A percentile compares a stretch with the other conserved stretches of the same genome.
These are phyloP conservation scores for Aspergillus hiratsukae DNA, from an alignment of 2,329 filamentous ascomycete genomes.

Conservation along the genomic window DNA sequence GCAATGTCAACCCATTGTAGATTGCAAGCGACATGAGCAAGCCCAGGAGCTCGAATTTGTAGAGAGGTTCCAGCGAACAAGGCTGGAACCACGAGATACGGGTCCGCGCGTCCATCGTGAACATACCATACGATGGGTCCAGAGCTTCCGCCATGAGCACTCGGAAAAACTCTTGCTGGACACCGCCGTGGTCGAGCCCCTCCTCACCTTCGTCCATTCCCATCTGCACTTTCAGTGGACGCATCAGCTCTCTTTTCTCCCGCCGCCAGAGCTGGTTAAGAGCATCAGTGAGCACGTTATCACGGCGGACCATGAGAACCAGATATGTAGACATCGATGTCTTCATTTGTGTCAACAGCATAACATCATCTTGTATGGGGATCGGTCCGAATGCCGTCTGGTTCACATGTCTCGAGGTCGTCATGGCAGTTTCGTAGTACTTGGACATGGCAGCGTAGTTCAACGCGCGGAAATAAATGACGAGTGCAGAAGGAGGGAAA, in stretches of 20 bases:
- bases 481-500: slow-evolving; percentile 66
- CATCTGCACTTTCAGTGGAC: slow-evolving; percentile 83
- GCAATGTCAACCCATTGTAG: slow-evolving; percentile 89
- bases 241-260: slow-evolving; percentile 73
- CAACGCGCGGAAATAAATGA: slow-evolving; percentile 81
- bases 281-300: slow-evolving; percentile 65
- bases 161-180: slow-evolving; percentile 95
- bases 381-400: slow-evolving; percentile 43
- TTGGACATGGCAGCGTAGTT: slow-evolving; percentile 85
- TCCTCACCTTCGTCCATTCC: slow-evolving; percentile 79
- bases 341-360: slow-evolving; percentile 60
- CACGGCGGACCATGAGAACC: slow-evolving; percentile 63
- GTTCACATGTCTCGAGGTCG: slow-evolving; percentile 42
- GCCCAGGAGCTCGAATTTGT: slow-evolving; percentile 88
- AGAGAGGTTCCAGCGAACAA: slow-evolving; percentile 72
- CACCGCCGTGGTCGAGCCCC: slow-evolving; percentile 88
- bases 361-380: slow-evolving; percentile 53
- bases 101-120: slow-evolving; percentile 70
- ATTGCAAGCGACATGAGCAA: slow-evolving; percentile 83
- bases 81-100: slow-evolving; percentile 86
- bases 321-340: slow-evolving; percentile 67
- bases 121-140: slow-evolving; percentile 69
- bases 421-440: slow-evolving; percentile 64
- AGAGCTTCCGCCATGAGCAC: slow-evolving; percentile 76
- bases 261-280: slow-evolving; percentile 88